Conservation (phyloP, 1,139 yeast species). For the Schizosaccharomyces versatilis region DNA sequence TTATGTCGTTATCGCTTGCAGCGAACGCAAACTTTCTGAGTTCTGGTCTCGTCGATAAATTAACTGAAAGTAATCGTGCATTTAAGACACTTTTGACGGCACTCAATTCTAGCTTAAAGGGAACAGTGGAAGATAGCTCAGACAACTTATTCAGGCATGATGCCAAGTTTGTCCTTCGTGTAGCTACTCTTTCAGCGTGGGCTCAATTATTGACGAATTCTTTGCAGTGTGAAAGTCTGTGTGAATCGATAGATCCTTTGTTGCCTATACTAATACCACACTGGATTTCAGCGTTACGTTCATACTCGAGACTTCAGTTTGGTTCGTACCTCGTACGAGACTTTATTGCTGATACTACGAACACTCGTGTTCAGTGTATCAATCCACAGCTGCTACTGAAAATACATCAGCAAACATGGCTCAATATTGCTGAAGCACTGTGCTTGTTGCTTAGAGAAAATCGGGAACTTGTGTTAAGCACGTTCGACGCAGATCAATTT, state of each 20-base stretch:
- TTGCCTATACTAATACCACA: neutral
- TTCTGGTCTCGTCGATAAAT: neutral
- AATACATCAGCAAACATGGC: neutral
- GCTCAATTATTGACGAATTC: neutral
- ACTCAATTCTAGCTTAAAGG: neutral
- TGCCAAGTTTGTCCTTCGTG: neutral
- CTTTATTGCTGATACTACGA: neutral
- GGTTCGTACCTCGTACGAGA: neutral
- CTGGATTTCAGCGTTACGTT: neutral
- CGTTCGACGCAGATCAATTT: neutral
- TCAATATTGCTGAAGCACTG: neutral
- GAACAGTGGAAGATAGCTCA: neutral
- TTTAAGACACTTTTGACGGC: neutral
- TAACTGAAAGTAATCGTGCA: neutral
- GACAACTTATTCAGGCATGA: neutral
- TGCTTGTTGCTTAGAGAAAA: neutral
- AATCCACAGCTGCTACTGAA: neutral
- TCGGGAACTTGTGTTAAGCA: neutral
- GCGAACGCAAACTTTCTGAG: neutral
- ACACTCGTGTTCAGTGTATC: neutral
- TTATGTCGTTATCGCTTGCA: neutral
- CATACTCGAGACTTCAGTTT: neutral
- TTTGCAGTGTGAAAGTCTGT: neutral
- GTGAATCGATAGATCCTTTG: neutral
- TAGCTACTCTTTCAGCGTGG: conserved; percentile 1